Conservation (phyloP, 2,329 filamentous ascomycete genomes). For the Tympanopsis confertula region DNA sequence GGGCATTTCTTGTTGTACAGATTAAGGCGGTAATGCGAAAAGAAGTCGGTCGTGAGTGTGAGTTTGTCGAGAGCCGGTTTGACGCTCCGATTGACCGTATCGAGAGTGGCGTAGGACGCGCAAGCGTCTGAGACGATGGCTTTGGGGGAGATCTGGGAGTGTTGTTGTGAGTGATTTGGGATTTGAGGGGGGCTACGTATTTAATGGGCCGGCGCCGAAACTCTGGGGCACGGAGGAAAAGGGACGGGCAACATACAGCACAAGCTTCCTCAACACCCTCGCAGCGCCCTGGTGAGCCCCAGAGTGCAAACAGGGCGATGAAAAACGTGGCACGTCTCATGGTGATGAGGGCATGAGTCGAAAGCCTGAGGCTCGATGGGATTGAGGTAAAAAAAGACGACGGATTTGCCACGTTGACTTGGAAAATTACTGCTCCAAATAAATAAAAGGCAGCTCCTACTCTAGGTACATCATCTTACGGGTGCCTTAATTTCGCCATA, state of each 20-base stretch:
- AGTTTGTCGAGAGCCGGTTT: constrained; percentile 72
- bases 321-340: constrained; percentile 46
- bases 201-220: no score
- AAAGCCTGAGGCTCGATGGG: constrained; percentile 1
- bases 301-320: constrained; percentile 43
- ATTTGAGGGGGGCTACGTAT: no score
- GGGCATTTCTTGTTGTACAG: constrained; percentile 89
- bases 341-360: constrained; percentile 5
- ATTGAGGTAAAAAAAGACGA: no score
- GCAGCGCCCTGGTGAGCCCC: constrained; percentile 34
- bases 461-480: no score
- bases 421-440: no score
- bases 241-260: constrained; percentile 38
- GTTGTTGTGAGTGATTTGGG: not conserved
- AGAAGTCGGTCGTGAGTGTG: constrained; percentile 85
- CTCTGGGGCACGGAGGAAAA: no score
- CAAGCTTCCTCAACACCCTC: constrained; percentile 29
- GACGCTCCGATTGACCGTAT: constrained; percentile 67
- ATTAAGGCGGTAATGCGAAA: constrained; percentile 92
- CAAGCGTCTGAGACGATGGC: constrained; percentile 89
- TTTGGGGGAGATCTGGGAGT: constrained; percentile 69
- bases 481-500: no score
- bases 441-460: no score
- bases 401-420: no score
- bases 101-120: constrained; percentile 83